These are phyloP conservation scores for Evansstolkia leycettana DNA, from an alignment of 495 filamentous ascomycete species.

Conservation along the genomic window DNA sequence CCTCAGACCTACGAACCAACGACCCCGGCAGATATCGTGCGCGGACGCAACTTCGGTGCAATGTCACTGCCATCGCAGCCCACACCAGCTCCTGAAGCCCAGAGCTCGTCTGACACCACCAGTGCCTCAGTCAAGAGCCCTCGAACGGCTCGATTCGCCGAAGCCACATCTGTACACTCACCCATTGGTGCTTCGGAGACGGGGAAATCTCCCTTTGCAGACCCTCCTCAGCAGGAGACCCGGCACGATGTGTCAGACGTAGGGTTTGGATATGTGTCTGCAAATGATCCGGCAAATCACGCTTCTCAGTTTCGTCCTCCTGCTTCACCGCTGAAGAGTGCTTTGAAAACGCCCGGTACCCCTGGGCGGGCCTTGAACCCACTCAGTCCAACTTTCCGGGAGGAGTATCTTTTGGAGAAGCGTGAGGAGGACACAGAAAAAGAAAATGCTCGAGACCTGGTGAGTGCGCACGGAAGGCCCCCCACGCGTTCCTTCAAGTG, in stretches of 20 bases:
- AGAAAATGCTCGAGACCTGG: slow-evolving; percentile 72
- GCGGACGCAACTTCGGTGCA: slow-evolving; percentile 16
- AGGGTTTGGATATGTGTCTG: slow-evolving; percentile 79
- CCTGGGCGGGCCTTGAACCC: slow-evolving; percentile 52
- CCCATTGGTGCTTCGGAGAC: slow-evolving; percentile 49
- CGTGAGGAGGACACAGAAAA: slow-evolving; percentile 67
- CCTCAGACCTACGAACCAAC: slow-evolving; percentile 23
- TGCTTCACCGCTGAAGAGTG: slow-evolving; percentile 69
- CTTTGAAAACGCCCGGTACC: slow-evolving; percentile 72
- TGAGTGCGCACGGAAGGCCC: slow-evolving; percentile 32
- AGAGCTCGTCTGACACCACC: slow-evolving; percentile 27
- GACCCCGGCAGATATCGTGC: slow-evolving; percentile 21
- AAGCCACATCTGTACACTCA: slow-evolving; percentile 79
- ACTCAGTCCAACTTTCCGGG: slow-evolving; percentile 77
- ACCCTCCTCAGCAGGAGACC: slow-evolving; percentile 39
- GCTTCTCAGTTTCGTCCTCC: slow-evolving; percentile 46
- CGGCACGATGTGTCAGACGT: slow-evolving; percentile 61
- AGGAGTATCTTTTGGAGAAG: slow-evolving; percentile 75
- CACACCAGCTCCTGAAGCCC: slow-evolving; percentile 6
- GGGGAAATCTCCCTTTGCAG: slow-evolving; percentile 54
- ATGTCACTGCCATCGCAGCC: slow-evolving; percentile 18
- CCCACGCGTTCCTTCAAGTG: no score
- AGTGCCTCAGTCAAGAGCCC: slow-evolving; percentile 63
- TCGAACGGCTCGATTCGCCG: slow-evolving; percentile 77
- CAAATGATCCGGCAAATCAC: slow-evolving; percentile 40